Evolutionary conservation across 345 rosid species (phyloP).

Genomic region (Arabidopsis arenosa): DNA sequence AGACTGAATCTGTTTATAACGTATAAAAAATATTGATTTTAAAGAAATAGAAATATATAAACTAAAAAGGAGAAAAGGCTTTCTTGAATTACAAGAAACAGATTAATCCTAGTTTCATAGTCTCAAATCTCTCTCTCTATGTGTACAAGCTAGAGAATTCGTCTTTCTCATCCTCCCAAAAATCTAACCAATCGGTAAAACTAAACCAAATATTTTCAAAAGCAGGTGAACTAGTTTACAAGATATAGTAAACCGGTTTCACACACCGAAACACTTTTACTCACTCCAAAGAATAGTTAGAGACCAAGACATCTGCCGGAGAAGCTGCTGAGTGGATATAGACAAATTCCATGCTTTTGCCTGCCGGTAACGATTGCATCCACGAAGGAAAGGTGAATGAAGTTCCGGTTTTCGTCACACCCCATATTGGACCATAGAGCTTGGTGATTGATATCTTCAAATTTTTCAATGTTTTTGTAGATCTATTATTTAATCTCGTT

Average conservation of each 20-base stretch:
- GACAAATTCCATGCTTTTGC: constrained; percentile 81
- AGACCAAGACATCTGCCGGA: constrained; percentile 69
- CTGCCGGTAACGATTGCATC: constrained; percentile 68
- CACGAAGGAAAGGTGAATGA: constrained; percentile 74
- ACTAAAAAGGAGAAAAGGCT: background rate
- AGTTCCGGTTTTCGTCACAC: constrained; percentile 59
- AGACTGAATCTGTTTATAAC: no score
- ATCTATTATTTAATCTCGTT: constrained; percentile 67
- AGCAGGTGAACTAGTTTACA: constrained; percentile 37
- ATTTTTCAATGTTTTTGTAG: constrained; percentile 58
- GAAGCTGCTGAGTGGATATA: constrained; percentile 81
- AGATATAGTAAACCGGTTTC: constrained; percentile 40
- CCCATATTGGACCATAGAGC: constrained; percentile 95
- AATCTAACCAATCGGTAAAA: constrained; percentile 6
- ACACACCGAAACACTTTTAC: constrained; percentile 13
- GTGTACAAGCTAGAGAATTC: constrained; percentile 19
- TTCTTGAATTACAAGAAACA: constrained; percentile 26
- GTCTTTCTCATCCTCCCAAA: constrained; percentile 17
- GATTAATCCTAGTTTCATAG: background rate
- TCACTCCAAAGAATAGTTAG: constrained; percentile 70
- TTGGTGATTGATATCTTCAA: constrained; percentile 70
- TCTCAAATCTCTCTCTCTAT: constrained; percentile 7
- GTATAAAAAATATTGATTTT: no score
- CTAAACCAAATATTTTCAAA: constrained; percentile 20
- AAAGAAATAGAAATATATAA: no score